Percentiles rank a stretch among this genome's conserved stretches.
Conservation (phyloP, 1,139 yeast genomes). For the Casaregolazyma lundiana region DNA sequence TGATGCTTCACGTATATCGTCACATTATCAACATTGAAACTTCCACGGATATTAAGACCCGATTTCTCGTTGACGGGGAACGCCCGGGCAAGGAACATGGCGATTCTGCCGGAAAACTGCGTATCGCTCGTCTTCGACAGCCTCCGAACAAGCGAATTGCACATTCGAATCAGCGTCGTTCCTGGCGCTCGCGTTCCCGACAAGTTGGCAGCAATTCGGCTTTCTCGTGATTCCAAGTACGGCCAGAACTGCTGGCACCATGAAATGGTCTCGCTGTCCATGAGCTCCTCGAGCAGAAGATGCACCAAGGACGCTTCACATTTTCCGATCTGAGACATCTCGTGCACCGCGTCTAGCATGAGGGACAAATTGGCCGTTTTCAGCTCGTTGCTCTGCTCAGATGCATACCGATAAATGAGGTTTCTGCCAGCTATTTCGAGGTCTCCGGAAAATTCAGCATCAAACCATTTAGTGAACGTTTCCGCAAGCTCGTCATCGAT, state of each 20-base stretch:
- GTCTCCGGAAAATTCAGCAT: slow-evolving; percentile 1
- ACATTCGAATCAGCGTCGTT: slow-evolving; percentile 35
- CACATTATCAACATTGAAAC: slow-evolving; percentile 34
- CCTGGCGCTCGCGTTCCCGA: slow-evolving; percentile 36
- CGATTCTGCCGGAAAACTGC: slow-evolving; percentile 36
- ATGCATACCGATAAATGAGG: slow-evolving; percentile 10
- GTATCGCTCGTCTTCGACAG: slow-evolving; percentile 36
- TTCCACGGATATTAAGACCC: slow-evolving; percentile 37
- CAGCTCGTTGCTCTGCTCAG: neutral
- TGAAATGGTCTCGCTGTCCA: slow-evolving; percentile 34
- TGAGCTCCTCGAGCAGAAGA: slow-evolving; percentile 33
- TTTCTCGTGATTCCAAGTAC: slow-evolving; percentile 31
- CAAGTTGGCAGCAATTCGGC: slow-evolving; percentile 26
- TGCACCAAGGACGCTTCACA: slow-evolving; percentile 27
- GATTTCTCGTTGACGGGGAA: slow-evolving; percentile 38
- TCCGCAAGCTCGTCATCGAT: neutral
- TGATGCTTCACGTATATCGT: slow-evolving; percentile 28
- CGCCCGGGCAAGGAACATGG: slow-evolving; percentile 36
- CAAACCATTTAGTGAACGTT: slow-evolving; percentile 6
- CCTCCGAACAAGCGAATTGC: slow-evolving; percentile 36
- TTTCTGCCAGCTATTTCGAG: slow-evolving; percentile 11
- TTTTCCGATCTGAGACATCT: slow-evolving; percentile 16
- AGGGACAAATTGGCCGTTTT: slow-evolving; percentile 14
- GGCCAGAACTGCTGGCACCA: slow-evolving; percentile 37
- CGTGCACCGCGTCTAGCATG: slow-evolving; percentile 21